Evolutionary conservation across 805 yeast genomes (phyloP), one percentile per base, ranked within the genome.

Genomic region (Starmera pachycereana): DNA sequence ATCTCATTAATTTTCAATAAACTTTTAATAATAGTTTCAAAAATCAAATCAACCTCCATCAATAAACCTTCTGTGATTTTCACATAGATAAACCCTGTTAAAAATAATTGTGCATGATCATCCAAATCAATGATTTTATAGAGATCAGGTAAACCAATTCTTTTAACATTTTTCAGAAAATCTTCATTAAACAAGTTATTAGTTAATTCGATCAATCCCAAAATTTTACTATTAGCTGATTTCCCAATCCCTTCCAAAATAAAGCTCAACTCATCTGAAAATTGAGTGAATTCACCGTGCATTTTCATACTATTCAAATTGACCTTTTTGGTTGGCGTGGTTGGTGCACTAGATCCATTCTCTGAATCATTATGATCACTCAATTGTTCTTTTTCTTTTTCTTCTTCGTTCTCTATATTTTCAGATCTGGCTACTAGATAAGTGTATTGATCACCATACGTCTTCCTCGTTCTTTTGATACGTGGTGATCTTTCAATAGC

Each of bases 221-320:
- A 35, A 4, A 46, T 36, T 19, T 56, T 41, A 4, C 44, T 48
- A 22, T 22, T 22, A 6, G 27, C 27, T 7, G 41, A 40, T 2
- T 50, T 36, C 1, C 53, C 38, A 11, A 50, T 40, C 1, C 51
- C 54, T 11, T 51, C 57, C 2, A 56, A 30, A 6, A 65, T 38
- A 39, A 62, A 64, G n/a, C 54, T 62, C 29, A 60, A 42, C 29
- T 66, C 68, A 38, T 65, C 66, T 34, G 50, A 49, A 36, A 47
- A 57, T 39, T 61, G 58, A 2, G 60, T 43, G 12, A 52, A 51
- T 19, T 54, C 53, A 3, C 74, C 74, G 40, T 58, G 54, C 2
- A 57, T 54, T 33, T 58, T 51, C 16, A 64, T 49, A 31, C 56
- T 57, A 6, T 53, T 30, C n/a, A 22, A 22, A 22, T 22, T 22